A percentile compares a stretch with the other conserved stretches of the same genome.
Conservation (phyloP, 2,329 filamentous ascomycete species). For the Colletotrichum tabaci region DNA sequence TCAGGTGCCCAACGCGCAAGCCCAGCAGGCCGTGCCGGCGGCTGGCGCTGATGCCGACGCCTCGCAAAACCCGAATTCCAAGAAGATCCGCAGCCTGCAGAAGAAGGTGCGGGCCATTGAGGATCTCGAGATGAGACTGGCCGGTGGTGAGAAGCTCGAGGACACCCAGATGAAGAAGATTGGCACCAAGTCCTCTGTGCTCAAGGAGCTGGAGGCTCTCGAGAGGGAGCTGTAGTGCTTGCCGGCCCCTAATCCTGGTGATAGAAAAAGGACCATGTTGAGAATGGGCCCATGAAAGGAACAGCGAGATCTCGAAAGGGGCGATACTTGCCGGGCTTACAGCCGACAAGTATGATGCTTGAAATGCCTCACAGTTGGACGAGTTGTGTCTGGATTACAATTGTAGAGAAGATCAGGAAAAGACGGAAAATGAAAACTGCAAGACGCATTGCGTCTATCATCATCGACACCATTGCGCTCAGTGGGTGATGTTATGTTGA, state of each 20-base stretch:
- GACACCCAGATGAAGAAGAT: slow-evolving; percentile 99
- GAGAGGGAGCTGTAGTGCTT: slow-evolving; percentile 45
- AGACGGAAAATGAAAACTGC: slow-evolving; percentile 11
- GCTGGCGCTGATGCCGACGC: slow-evolving; percentile 57
- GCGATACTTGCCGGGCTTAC: not conserved
- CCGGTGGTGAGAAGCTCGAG: slow-evolving; percentile 95
- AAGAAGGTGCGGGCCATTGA: slow-evolving; percentile 99
- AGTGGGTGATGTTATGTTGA: not conserved
- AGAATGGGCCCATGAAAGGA: not conserved
- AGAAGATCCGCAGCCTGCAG: slow-evolving; percentile 92
- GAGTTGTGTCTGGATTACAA: slow-evolving; percentile 18
- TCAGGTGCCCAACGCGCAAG: slow-evolving; percentile 46
- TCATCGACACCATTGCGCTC: not conserved
- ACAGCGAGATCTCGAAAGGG: not conserved
- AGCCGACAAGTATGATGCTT: not conserved
- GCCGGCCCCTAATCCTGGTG: not conserved
- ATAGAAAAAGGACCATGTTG: not conserved
- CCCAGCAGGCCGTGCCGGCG: slow-evolving; percentile 44
- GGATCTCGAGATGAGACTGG: slow-evolving; percentile 96
- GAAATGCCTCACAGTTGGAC: slow-evolving; percentile 8
- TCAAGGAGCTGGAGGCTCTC: slow-evolving; percentile 83
- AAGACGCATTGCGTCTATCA: slow-evolving; percentile 8
- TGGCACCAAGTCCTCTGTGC: slow-evolving; percentile 84
- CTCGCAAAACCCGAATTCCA: slow-evolving; percentile 81
- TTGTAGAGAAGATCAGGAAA: slow-evolving; percentile 19